Base-by-base conservation (phyloP, 441 rosid species). In the Metrosideros polymorpha region DNA sequence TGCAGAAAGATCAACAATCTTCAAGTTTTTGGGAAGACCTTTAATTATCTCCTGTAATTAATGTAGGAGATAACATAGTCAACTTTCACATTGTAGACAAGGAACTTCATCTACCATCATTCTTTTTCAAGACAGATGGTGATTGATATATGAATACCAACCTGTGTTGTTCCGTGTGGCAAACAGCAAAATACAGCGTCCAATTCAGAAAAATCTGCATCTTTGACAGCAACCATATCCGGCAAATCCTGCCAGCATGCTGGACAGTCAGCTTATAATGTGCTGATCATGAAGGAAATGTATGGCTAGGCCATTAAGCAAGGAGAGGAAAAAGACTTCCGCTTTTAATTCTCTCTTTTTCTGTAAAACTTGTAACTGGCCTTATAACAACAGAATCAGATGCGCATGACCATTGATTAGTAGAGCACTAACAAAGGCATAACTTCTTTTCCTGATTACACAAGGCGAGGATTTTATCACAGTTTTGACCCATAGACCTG, bases 81-180 rank as follows among this genome's bases (percentile, higher is more conserved):
- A 82, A 57, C 79, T 32, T 84, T 49, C 63, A 42, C 10, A 51
- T 25, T 85, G 39, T 49, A n/a, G 22, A 57, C 45, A 63, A 59
- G 55, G 15, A 61, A 32, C 61, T 76, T 79, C 43, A 85, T 82
- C 77, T 84, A 54, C 50, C 1, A 17, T 30, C 43, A 83, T 83
- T 32, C n/a, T 53, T 27, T 61, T 84, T 82, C 66, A 9, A 59
- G 55, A 22, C 24, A 63, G 49, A 29, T 57, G 52, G 88, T n/a
- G 47, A 43, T 83, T 84, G 22, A 84, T 43, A 85, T 85, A 86
- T n/a, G 82, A 82, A 61, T 83, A 89, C 43, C 52, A 35, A 96
- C 99, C 96, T 98, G 99, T 3, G 99, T 96, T 27, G 99, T 96
- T 91, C 99, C 99, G 85, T 98, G 99, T 84, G 99, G 99, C 87